A percentile compares a stretch with the other conserved stretches of the same genome.
Conservation (phyloP, 331 rosid species). For the Arachis monticola region DNA sequence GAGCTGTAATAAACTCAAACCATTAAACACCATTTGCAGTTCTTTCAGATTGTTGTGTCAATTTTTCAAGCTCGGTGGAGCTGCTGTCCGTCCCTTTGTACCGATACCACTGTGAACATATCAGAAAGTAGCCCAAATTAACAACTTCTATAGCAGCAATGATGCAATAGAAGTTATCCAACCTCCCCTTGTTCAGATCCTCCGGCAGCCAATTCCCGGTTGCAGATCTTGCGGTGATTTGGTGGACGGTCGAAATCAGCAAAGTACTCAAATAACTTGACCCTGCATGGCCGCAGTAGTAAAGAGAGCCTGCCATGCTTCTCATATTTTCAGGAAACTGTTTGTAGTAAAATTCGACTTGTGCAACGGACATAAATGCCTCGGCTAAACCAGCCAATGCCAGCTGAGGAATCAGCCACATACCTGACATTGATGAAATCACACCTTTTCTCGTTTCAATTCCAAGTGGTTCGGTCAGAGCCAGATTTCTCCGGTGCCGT, state of each 20-base stretch:
- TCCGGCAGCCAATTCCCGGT: slow-evolving; percentile 77
- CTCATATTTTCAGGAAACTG: slow-evolving; percentile 95
- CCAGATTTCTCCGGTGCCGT: slow-evolving; percentile 58
- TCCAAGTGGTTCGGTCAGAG: slow-evolving; percentile 61
- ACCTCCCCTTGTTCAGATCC: slow-evolving; percentile 78
- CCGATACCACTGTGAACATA: slow-evolving; percentile 77
- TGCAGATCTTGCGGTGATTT: slow-evolving; percentile 40
- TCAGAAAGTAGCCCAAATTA: slow-evolving; percentile 67
- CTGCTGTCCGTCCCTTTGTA: slow-evolving; percentile 59
- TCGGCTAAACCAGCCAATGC: slow-evolving; percentile 67
- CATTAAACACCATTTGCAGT: slow-evolving; percentile 34
- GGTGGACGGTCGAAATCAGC: slow-evolving; percentile 61
- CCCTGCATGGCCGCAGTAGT: slow-evolving; percentile 60
- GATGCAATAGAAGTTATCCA: slow-evolving; percentile 74
- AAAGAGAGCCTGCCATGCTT: slow-evolving; percentile 83
- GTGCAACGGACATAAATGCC: slow-evolving; percentile 61
- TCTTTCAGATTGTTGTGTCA: slow-evolving; percentile 45
- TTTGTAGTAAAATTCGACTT: slow-evolving; percentile 85
- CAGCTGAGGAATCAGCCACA: slow-evolving; percentile 87
- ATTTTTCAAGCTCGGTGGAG: slow-evolving; percentile 46
- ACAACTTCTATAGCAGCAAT: slow-evolving; percentile 59
- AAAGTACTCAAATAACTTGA: slow-evolving; percentile 71
- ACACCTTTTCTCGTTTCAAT: slow-evolving; percentile 60
- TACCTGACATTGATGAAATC: slow-evolving; percentile 79
- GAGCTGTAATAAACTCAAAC: slow-evolving; percentile 15